phyloP scores from a whole-genome alignment of 2,329 filamentous ascomycete genomes.

The Fusarium sp. region DNA sequence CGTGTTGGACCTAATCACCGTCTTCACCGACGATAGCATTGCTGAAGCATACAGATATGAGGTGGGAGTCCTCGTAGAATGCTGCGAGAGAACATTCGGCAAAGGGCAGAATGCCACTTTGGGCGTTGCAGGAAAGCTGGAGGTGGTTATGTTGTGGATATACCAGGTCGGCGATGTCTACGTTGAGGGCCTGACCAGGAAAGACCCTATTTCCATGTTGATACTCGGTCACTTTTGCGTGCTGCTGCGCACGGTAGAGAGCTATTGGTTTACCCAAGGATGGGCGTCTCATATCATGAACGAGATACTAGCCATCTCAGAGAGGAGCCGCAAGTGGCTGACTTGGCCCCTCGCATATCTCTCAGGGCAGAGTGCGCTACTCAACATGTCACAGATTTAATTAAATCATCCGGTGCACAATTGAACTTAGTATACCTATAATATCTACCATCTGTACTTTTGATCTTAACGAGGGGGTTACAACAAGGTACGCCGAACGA shows the following conservation, averaged over 20 bases:
- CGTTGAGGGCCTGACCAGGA: neutral
- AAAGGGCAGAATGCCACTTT: neutral
- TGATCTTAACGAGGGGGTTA: accelerated
- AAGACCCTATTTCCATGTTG: neutral
- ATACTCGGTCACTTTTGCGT: neutral
- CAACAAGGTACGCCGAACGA: neutral
- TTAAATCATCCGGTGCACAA: neutral
- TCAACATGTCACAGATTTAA: neutral
- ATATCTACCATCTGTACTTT: neutral
- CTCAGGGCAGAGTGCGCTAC: neutral
- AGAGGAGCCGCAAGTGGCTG: neutral
- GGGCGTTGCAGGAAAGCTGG: neutral
- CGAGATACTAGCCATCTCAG: neutral
- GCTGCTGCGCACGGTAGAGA: neutral
- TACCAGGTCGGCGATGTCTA: neutral
- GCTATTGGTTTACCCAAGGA: neutral
- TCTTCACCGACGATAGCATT: neutral
- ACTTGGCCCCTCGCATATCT: neutral
- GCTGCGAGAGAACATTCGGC: neutral
- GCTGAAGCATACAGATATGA: neutral
- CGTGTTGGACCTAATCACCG: neutral
- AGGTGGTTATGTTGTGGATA: neutral
- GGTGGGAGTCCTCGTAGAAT: neutral
- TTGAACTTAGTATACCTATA: neutral
- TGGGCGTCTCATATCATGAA: neutral